Conservation (phyloP, 805 yeast genomes). For the Lachancea fermentati region DNA sequence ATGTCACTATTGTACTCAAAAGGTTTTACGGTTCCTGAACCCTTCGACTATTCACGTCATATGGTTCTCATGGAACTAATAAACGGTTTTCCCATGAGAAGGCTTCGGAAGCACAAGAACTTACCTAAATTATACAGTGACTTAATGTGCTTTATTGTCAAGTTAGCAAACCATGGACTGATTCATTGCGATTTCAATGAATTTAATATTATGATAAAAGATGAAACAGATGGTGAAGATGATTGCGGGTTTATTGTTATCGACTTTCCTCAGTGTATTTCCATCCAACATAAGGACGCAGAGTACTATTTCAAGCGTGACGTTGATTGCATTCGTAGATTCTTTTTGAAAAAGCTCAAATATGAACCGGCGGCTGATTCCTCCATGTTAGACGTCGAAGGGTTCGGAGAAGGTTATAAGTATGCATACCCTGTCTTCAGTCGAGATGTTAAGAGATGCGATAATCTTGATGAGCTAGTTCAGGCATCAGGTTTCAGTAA, state of each 20-base stretch:
- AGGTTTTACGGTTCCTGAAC: conserved; percentile 83
- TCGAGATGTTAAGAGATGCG: conserved; percentile 66
- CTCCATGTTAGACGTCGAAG: conserved; percentile 70
- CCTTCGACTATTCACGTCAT: conserved; percentile 86
- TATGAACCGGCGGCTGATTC: conserved; percentile 65
- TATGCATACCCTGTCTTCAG: conserved; percentile 73
- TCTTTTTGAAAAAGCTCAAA: conserved; percentile 72
- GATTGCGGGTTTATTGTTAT: conserved; percentile 80
- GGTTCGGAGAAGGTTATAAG: conserved; percentile 74
- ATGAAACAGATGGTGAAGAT: conserved; percentile 41
- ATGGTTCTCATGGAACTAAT: conserved; percentile 90
- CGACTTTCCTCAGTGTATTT: conserved; percentile 97
- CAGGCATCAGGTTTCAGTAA: conserved; percentile 83
- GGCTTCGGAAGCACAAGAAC: conserved; percentile 62
- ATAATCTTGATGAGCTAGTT: conserved; percentile 74
- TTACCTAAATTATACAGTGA: conserved; percentile 72
- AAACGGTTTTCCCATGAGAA: conserved; percentile 86
- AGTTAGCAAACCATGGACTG: conserved; percentile 79
- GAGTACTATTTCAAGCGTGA: conserved; percentile 85
- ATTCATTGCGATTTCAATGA: conserved; percentile 98
- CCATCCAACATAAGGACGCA: conserved; percentile 87
- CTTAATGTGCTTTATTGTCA: conserved; percentile 80
- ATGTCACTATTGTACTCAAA: conserved; percentile 68
- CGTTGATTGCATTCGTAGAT: conserved; percentile 80
- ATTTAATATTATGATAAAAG: conserved; percentile 82